Base-by-base conservation (phyloP, 768 basidiomycete genomes). In the Plicaturopsis crispa region DNA sequence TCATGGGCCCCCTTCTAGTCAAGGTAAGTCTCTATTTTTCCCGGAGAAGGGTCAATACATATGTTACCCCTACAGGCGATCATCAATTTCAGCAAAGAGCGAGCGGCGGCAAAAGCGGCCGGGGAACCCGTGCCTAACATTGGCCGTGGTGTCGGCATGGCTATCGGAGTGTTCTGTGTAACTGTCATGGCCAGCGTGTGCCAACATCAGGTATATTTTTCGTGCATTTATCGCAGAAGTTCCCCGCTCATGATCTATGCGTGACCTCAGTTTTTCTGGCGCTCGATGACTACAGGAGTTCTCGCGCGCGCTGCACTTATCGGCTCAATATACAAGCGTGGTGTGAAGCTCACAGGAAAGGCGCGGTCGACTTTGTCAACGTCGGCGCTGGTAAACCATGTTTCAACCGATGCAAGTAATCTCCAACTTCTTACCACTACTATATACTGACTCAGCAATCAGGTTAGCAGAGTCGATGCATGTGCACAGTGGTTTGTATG, bases 401-500 rank as follows among this genome's bases (percentile, higher is more conserved):
- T 80, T 35, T 72, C 71, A 7, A 79, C 79, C 10, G 83, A 86
- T 61, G 77, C 83, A 44, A 54, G 72, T 56, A 6, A 6, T 43
- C 23, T 18, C 22, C 16, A 24, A 20, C 20, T 11, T 14, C 13
- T 21, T 21, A 23, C 22, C 31, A 18, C 14, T 19, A 34, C 21
- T 36, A 35, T 17, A 6, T 37, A 24, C 35, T 46, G 18, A 36
- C 23, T 31, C n/a, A 16, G 10, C 39, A 14, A 6, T 10, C 46
- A 73, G 72, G 64, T 75, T 28, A 74, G 73, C 51, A 63, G 75
- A 31, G 62, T 79, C 32, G 75, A 79, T 46, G 63, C 68, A 6
- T 72, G 75, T 48, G 75, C 79, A 2, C 81, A 83, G 56, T 85
- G 80, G 80, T 81, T 82, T 66, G 74, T 76, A 49, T 70, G 74